Evolutionary conservation across 2,329 filamentous ascomycete species (phyloP), one percentile per base, ranked within the genome.

Genomic region (Talaromyces atroroseus): DNA sequence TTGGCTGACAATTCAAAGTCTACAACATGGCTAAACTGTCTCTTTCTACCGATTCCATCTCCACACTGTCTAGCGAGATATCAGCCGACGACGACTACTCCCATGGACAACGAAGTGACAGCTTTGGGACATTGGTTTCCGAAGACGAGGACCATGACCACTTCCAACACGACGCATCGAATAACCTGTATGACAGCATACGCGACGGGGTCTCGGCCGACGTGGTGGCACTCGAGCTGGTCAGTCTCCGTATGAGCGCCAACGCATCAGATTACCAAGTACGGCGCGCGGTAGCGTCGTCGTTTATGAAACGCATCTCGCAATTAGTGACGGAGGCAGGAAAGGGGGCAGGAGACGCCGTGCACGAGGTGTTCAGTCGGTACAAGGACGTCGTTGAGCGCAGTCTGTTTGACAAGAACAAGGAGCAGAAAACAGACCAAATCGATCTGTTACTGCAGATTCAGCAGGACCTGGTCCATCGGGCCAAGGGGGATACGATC

Each of bases 171-270:
- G 92, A 96, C 66, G 92, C 92, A 24, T 89, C 92, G 2, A 80
- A 86, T 61, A 92, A 90, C 59, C 82, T 97, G n/a, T 81, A 92
- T 60, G 92, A 96, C 66, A 89, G 90, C 23, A 80, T 97, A 44
- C 86, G 88, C 52, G 82, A 84, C 59, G 87, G 86, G 21, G 78
- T 84, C 50, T 82, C 83, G 14, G 83, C 85, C 11, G 89, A 95
- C 68, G 94, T 95, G 61, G 92, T 96, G 66, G 90, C 92, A 69
- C 82, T 97, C 34, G 94, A 99, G 70, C 88, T 99, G 60, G 95
- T 92, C 78, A 89, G 90, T 48, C 80, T 97, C n/a, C 87, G 92
- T 11, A 89, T 99, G 71, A 88, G 87, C 54, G 90, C 89, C 65
- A 90, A 97, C 66, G 94, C 94, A 2, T 92, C 90, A 1, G 92